phyloP scores from a whole-genome alignment of 352 stramenopile genomes.

The Thalassiosira oceanica region DNA sequence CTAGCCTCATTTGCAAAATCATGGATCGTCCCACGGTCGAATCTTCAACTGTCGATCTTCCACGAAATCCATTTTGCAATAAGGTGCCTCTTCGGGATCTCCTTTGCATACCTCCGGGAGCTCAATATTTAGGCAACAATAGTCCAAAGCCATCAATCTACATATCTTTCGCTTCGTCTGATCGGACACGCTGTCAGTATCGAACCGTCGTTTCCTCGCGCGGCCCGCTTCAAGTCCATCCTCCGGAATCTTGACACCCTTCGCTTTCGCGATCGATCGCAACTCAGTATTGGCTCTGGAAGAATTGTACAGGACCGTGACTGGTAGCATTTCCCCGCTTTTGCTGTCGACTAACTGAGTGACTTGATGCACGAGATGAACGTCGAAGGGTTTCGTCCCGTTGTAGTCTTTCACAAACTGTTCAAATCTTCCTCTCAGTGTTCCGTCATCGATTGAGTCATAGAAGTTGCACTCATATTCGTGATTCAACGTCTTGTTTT shows the following conservation, averaged over 20 bases:
- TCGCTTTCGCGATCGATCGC: slow-evolving; percentile 26
- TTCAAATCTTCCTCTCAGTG: slow-evolving; percentile 30
- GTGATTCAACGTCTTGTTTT: background rate
- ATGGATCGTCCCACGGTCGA: too few relatives aligned
- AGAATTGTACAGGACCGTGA: slow-evolving; percentile 46
- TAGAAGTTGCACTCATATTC: slow-evolving; percentile 24
- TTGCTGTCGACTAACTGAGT: slow-evolving; percentile 25
- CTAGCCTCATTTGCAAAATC: too few relatives aligned
- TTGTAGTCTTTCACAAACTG: slow-evolving; percentile 42
- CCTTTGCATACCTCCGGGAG: slow-evolving; percentile 40
- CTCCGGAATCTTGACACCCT: slow-evolving; percentile 28
- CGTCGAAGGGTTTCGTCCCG: slow-evolving; percentile 42
- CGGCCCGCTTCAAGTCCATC: slow-evolving; percentile 27
- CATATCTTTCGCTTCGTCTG: slow-evolving; percentile 46
- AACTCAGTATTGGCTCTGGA: slow-evolving; percentile 33
- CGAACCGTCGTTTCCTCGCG: slow-evolving; percentile 37
- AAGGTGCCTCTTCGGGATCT: background rate
- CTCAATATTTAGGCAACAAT: slow-evolving; percentile 54
- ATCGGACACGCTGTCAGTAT: slow-evolving; percentile 31
- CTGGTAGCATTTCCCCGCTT: slow-evolving; percentile 28
- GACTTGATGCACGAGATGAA: slow-evolving; percentile 37
- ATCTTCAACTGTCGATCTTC: too few relatives aligned
- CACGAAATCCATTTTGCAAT: slow-evolving; percentile 1
- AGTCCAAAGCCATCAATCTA: slow-evolving; percentile 42
- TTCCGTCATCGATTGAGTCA: slow-evolving; percentile 37